Base-by-base conservation (phyloP, 1,284 basidiomycete genomes). In the Pholiota adiposa region DNA sequence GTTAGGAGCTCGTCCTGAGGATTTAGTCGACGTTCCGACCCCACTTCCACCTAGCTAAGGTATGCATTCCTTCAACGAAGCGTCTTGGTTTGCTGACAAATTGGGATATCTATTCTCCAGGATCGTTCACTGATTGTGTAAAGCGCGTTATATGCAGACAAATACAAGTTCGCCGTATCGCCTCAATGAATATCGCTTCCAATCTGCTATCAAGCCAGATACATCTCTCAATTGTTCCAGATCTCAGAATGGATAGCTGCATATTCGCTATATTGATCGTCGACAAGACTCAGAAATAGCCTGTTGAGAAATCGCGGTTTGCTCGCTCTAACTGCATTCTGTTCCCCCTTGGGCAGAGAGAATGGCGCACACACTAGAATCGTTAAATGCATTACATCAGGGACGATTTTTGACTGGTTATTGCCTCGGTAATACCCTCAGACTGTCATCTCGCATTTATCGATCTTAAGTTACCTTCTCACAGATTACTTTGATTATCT, bases 1-100 rank as follows among this genome's bases (percentile, higher is more conserved):
- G 29, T 67, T 91, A 60, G 87, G 87, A 21, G 82, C 81, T 19
- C 83, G 74, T 40, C 83, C 84, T 53, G 84, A 79, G 2, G 87
- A 88, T 66, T 71, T 75, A 25, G 55, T 54, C 1, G 69, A 72
- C 40, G 70, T 77, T n/a, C 75, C 76, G 27, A 58, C 61, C 18
- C 65, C 65, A 5, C 62, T 63, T 9, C 63, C 63, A 23, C 21
- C 48, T 8, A n/a, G 25, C 8, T 11, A 6, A 53, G 36, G 51
- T 53, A 53, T 12, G 36, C n/a, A 11, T 2, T 18, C 16, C 34
- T 27, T 41, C 25, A 19, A 31, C 29, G 12, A n/a, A n/a, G 23
- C 12, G 3, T 6, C 44, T 46, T 12, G 9, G 23, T 23, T 27
- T 25, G 14, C 18, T 23, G 8, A 27, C 23, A 14, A 6, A 3